A percentile compares a stretch with the other conserved stretches of the same genome.
phyloP scores from a whole-genome alignment of 2,329 filamentous ascomycete species.

The Onygenales sp. region DNA sequence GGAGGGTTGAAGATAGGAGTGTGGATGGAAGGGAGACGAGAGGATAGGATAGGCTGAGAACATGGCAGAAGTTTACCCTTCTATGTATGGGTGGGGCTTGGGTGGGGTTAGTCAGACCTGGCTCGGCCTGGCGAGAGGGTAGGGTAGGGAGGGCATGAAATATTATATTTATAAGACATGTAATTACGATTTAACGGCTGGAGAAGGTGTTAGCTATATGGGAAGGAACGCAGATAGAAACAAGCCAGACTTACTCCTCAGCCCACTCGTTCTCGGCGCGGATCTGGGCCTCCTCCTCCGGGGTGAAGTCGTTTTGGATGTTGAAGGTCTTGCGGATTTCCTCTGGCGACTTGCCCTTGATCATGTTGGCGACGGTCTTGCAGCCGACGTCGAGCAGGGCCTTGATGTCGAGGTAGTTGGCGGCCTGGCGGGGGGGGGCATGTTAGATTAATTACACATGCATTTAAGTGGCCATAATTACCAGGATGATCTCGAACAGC shows the following conservation, averaged over 20 bases:
- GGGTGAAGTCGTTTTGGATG: slow-evolving; percentile 98
- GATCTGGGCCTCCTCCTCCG: slow-evolving; percentile 98
- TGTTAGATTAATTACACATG: not conserved
- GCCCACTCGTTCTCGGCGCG: slow-evolving; percentile 87
- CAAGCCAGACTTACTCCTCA: slow-evolving; percentile 51
- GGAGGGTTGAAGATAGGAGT: no score
- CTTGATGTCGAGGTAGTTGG: slow-evolving; percentile 99
- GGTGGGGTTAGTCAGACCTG: no score
- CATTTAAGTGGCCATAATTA: slow-evolving; percentile 38
- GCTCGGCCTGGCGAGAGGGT: no score
- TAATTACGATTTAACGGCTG: no score
- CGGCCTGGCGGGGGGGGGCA: slow-evolving; percentile 49
- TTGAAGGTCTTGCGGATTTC: slow-evolving; percentile 99
- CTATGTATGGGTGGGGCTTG: no score
- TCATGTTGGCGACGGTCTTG: slow-evolving; percentile 99
- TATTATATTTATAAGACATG: no score
- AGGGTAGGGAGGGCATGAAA: no score
- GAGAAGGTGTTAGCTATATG: no score
- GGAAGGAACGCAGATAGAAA: no score
- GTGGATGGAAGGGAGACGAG: no score
- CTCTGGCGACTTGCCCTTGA: slow-evolving; percentile 99
- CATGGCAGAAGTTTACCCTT: no score
- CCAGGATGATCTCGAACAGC: slow-evolving; percentile 98
- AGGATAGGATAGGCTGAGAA: no score
- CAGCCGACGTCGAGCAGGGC: slow-evolving; percentile 93